Conservation (phyloP, 1,139 yeast genomes). For the Sugiyamaella pinicola region DNA sequence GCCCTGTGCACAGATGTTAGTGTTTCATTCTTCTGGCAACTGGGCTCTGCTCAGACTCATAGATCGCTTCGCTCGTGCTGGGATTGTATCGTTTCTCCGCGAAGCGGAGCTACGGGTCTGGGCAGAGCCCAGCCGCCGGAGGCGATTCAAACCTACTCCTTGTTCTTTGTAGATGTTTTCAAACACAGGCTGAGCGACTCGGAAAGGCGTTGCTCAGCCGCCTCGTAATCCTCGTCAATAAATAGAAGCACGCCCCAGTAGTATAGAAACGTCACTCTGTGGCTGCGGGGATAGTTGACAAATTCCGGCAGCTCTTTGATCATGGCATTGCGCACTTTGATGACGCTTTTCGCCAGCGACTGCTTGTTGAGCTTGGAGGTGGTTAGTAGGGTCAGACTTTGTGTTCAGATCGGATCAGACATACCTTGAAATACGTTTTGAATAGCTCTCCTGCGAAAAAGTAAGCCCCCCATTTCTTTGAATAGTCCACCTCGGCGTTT, state of each 20-base stretch:
- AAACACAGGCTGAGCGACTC: slow-evolving; percentile 51
- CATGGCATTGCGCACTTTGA: slow-evolving; percentile 68
- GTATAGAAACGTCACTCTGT: slow-evolving; percentile 63
- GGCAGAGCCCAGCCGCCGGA: background rate
- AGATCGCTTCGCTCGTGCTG: too few relatives aligned
- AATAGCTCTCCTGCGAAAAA: slow-evolving; percentile 74
- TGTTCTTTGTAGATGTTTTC: slow-evolving; percentile 35
- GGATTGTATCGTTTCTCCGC: background rate
- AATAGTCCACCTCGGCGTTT: slow-evolving; percentile 50
- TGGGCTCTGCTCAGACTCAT: too few relatives aligned
- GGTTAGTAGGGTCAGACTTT: background rate
- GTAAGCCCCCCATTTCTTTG: slow-evolving; percentile 70
- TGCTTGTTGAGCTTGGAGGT: slow-evolving; percentile 57
- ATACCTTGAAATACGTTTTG: slow-evolving; percentile 60
- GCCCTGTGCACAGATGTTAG: slow-evolving; percentile 23
- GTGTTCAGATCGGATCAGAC: background rate
- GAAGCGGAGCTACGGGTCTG: background rate
- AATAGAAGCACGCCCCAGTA: slow-evolving; percentile 65
- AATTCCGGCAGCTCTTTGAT: slow-evolving; percentile 55
- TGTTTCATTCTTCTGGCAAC: background rate
- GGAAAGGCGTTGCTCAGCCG: slow-evolving; percentile 53
- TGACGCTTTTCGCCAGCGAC: slow-evolving; percentile 76
- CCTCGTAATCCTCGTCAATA: slow-evolving; percentile 60
- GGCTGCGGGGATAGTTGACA: slow-evolving; percentile 50
- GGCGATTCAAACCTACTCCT: slow-evolving; percentile 38